A percentile compares a stretch with the other conserved stretches of the same genome.
Evolutionary conservation across 768 basidiomycete genomes (phyloP).

Genomic region (Dioszegia hungarica): DNA sequence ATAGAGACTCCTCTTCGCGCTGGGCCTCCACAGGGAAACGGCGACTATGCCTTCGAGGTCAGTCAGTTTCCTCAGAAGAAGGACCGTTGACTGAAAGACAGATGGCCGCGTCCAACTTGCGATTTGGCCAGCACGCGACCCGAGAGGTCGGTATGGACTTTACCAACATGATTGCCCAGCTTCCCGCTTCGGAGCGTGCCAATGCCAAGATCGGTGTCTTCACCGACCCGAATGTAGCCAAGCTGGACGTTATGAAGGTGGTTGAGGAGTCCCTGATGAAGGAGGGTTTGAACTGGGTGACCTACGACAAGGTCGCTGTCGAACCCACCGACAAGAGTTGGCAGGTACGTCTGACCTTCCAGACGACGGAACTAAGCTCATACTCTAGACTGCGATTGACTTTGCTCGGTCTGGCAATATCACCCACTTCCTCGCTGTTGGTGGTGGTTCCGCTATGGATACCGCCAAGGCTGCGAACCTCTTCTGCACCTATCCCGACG

Average conservation of each 20-base stretch:
- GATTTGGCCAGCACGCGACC: slow-evolving; percentile 45
- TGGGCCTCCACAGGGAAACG: slow-evolving; percentile 30
- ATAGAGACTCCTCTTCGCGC: slow-evolving; percentile 19
- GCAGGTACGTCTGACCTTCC: slow-evolving; percentile 21
- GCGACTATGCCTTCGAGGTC: slow-evolving; percentile 48
- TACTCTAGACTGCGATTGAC: slow-evolving; percentile 75
- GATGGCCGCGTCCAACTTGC: slow-evolving; percentile 46
- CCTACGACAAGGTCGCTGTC: slow-evolving; percentile 53
- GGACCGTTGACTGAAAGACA: slow-evolving; percentile 13
- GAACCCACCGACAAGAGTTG: slow-evolving; percentile 77
- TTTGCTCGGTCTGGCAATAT: slow-evolving; percentile 84
- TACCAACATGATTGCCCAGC: slow-evolving; percentile 36
- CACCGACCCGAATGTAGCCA: slow-evolving; percentile 79
- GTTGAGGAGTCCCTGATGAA: slow-evolving; percentile 61
- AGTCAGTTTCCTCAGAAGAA: slow-evolving; percentile 1
- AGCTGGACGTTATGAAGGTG: slow-evolving; percentile 73
- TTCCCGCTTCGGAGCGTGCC: slow-evolving; percentile 28
- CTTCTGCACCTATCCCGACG: slow-evolving; percentile 77
- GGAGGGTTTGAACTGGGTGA: slow-evolving; percentile 52
- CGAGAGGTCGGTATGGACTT: slow-evolving; percentile 43
- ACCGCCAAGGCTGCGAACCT: slow-evolving; percentile 93
- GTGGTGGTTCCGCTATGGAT: slow-evolving; percentile 65
- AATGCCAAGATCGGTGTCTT: slow-evolving; percentile 76
- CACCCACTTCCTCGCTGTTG: slow-evolving; percentile 68
- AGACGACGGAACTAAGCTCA: too few species aligned